Conservation (phyloP, 495 filamentous ascomycete genomes). For the Aspergillus panamensis region DNA sequence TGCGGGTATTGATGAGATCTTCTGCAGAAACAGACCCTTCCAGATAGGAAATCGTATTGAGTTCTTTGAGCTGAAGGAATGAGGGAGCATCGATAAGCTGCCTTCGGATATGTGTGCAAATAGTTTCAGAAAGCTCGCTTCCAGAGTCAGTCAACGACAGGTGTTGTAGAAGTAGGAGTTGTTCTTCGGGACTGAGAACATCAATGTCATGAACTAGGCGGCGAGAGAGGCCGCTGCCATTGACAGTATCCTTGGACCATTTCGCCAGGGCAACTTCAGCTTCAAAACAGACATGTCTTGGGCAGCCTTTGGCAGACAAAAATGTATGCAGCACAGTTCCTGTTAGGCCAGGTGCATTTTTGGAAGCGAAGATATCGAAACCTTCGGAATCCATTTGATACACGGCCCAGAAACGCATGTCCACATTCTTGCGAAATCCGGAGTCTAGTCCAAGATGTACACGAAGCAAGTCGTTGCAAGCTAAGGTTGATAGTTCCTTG, state of each 20-base stretch:
- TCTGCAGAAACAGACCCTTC: constrained; percentile 40
- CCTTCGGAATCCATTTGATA: constrained; percentile 44
- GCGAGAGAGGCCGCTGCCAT: constrained; percentile 38
- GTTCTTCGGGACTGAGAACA: constrained; percentile 50
- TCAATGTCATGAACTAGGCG: constrained; percentile 52
- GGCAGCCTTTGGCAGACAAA: constrained; percentile 47
- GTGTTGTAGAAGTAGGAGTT: constrained; percentile 49
- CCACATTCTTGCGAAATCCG: constrained; percentile 47
- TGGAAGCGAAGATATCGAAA: constrained; percentile 52
- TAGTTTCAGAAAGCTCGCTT: constrained; percentile 27
- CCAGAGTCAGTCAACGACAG: constrained; percentile 39
- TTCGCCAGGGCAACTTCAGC: constrained; percentile 45
- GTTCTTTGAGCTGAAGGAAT: constrained; percentile 45
- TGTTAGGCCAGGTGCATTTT: constrained; percentile 48
- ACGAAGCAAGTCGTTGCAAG: constrained; percentile 28
- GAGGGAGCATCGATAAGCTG: constrained; percentile 51
- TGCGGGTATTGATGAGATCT: constrained; percentile 42
- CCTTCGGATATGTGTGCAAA: constrained; percentile 43
- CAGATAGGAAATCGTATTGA: constrained; percentile 50
- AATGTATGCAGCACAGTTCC: constrained; percentile 56
- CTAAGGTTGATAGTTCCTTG: constrained; percentile 33
- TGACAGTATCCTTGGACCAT: constrained; percentile 34
- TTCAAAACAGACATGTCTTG: constrained; percentile 51
- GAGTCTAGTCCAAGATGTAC: constrained; percentile 52
- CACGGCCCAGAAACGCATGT: constrained; percentile 54